These are phyloP conservation scores for Mortierella antarctica DNA, from an alignment of 192 early-diverging fungal species.

Conservation along the genomic window DNA sequence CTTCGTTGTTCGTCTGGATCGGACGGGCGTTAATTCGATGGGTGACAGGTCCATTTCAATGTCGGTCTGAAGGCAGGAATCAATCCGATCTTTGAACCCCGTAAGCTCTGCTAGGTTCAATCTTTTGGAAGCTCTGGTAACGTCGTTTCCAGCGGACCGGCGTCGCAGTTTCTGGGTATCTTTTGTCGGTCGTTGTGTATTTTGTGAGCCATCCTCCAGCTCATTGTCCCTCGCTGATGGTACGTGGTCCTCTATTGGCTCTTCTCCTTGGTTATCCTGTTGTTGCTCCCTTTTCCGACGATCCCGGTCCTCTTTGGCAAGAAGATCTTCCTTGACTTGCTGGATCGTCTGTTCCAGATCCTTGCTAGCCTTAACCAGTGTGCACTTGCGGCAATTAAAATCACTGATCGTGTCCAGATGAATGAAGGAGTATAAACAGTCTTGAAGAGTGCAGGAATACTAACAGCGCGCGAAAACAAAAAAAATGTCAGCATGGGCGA, in stretches of 20 bases:
- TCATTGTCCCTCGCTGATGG: not conserved
- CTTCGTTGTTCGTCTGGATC: constrained; percentile 66
- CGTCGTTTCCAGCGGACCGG: not conserved
- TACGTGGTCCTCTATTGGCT: not conserved
- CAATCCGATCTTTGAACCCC: constrained; percentile 48
- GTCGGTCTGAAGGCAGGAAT: constrained; percentile 53
- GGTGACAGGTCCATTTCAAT: constrained; percentile 58
- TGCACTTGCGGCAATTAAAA: constrained; percentile 75
- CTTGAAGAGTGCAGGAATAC: constrained; percentile 67
- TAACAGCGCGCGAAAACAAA: constrained; percentile 14
- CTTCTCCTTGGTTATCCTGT: not conserved
- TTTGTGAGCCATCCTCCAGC: not conserved
- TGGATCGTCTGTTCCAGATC: constrained; percentile 40
- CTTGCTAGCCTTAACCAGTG: constrained; percentile 60
- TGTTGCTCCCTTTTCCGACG: not conserved
- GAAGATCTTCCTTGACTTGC: constrained; percentile 1
- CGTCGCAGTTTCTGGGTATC: no score
- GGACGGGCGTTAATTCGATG: constrained; percentile 35
- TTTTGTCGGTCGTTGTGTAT: not conserved
- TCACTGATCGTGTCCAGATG: constrained; percentile 73
- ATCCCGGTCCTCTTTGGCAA: no score
- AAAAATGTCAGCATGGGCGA: not conserved
- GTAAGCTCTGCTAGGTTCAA: constrained; percentile 30
- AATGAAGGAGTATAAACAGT: constrained; percentile 72
- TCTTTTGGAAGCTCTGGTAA: not conserved